These are phyloP conservation scores for Zelonia costaricensis DNA, from an alignment of 208 protist genomes.

Conservation along the genomic window DNA sequence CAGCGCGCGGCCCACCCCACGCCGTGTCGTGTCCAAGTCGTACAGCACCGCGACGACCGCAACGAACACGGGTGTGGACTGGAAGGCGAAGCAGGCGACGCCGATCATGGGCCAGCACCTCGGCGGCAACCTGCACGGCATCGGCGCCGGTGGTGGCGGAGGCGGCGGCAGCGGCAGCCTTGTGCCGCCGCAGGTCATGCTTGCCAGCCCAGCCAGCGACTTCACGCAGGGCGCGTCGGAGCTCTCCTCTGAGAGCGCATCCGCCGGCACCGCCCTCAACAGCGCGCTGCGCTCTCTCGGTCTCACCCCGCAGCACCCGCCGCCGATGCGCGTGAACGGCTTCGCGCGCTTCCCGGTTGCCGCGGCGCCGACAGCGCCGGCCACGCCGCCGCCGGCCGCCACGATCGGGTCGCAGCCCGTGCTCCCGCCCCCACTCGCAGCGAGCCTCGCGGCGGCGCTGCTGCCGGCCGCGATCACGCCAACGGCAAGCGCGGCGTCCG, in stretches of 20 bases:
- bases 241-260: slow-evolving; percentile 41
- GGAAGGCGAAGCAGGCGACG: slow-evolving; percentile 34
- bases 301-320: slow-evolving; percentile 20
- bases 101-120: background rate
- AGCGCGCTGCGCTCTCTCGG: slow-evolving; percentile 12
- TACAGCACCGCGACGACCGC: slow-evolving; percentile 47
- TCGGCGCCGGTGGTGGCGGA: too few species aligned
- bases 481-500: background rate
- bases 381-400: slow-evolving; percentile 4
- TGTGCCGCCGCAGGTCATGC: slow-evolving; percentile 39
- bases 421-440: background rate
- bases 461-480: background rate
- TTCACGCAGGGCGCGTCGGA: slow-evolving; percentile 55
- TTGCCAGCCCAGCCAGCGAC: slow-evolving; percentile 40
- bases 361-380: slow-evolving; percentile 4
- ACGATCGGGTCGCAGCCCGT: slow-evolving; percentile 2
- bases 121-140: too few species aligned
- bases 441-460: background rate
- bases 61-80: too few species aligned
- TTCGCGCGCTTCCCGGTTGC: background rate
- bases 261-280: slow-evolving; percentile 2
- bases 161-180: too few species aligned
- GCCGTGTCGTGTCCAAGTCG: slow-evolving; percentile 53
- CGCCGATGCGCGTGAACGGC: slow-evolving; percentile 17
- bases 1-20: slow-evolving; percentile 76